Base-by-base conservation (phyloP, 2,329 filamentous ascomycete species). In the Microcyclosporella mali region DNA sequence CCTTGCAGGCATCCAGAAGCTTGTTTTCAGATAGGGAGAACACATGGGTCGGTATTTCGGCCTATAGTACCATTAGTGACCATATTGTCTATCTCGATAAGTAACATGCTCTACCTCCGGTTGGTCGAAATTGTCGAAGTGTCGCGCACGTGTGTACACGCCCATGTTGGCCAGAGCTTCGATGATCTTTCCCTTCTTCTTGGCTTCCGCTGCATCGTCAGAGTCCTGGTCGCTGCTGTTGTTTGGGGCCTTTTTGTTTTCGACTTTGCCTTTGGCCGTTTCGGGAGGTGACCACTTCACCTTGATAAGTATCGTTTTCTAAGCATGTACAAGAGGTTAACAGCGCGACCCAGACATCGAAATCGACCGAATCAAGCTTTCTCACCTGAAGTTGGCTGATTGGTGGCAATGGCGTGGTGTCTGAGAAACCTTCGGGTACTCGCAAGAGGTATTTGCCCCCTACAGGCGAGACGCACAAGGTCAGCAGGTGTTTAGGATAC, bases 101-200 rank as follows among this genome's bases (percentile, higher is more conserved):
- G 4, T 25, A 6, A 6, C 21, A 25, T 25, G 21, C 4, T 9
- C 4, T 25, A 25, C 21, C 21, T 73, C 70, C 21, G 82, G 79
- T 21, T 83, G 79, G 17, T 81, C 73, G 48, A 94, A 84, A 45
- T 76, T 73, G 47, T 78, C 77, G 66, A 89, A 95, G 51, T 85
- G 84, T 61, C 87, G 88, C 52, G 85, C 89, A 53, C 87, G 81
- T 2, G 88, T 94, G 64, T 95, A 95, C 18, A 95, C 74, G 12
- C 86, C 89, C 41, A 95, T 70, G 21, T 74, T 75, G 41, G 85
- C 82, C 7, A 95, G 75, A 9, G 74, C 74, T 28, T 84, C 75
- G 48, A 86, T 81, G 51, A 95, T 85, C 54, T 74, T 73, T 29
- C 66, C 62, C 44, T 75, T 72, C 45, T 68, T 68, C n/a, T 68